These are phyloP conservation scores for Marasmius fiardii DNA, from an alignment of 1,284 basidiomycete genomes.

Conservation along the genomic window DNA sequence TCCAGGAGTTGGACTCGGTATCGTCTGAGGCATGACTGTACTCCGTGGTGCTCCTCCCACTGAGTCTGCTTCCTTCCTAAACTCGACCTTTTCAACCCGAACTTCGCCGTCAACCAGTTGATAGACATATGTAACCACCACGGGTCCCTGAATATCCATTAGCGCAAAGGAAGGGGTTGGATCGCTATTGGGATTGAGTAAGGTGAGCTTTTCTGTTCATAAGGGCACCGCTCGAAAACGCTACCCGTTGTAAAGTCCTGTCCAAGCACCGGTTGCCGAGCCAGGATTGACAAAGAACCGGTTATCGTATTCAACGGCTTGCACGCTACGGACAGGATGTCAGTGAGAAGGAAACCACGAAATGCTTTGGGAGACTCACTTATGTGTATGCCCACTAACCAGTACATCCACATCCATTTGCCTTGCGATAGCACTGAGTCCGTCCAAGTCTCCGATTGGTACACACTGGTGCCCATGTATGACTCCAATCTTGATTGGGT, in stretches of 20 bases:
- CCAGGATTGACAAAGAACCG: conserved; percentile 97
- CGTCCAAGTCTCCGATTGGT: conserved; percentile 89
- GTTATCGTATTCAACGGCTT: conserved; percentile 88
- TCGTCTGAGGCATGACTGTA: conserved; percentile 42
- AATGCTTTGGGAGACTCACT: conserved; percentile 47
- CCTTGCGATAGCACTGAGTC: conserved; percentile 82
- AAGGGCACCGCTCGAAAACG: conserved; percentile 14
- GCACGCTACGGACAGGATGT: conserved; percentile 59
- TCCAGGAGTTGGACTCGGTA: conserved; percentile 33
- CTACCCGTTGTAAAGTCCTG: conserved; percentile 69
- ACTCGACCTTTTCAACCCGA: conserved; percentile 83
- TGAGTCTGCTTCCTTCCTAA: conserved; percentile 63
- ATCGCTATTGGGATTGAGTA: conserved; percentile 27
- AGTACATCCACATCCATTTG: conserved; percentile 98
- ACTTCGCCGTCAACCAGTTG: conserved; percentile 93
- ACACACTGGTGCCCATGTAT: conserved; percentile 95
- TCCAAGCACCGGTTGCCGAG: conserved; percentile 94
- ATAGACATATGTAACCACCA: conserved; percentile 95
- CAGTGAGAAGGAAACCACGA: neutral
- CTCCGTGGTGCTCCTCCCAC: conserved; percentile 25
- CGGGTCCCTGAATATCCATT: conserved; percentile 93
- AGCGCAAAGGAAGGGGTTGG: conserved; percentile 76
- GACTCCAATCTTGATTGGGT: conserved; percentile 89
- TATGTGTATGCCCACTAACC: conserved; percentile 91
- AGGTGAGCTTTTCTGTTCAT: conserved; percentile 12